A percentile compares a stretch with the other conserved stretches of the same genome.
phyloP scores from a whole-genome alignment of 2,329 filamentous ascomycete species.

The Neurospora sp. region DNA sequence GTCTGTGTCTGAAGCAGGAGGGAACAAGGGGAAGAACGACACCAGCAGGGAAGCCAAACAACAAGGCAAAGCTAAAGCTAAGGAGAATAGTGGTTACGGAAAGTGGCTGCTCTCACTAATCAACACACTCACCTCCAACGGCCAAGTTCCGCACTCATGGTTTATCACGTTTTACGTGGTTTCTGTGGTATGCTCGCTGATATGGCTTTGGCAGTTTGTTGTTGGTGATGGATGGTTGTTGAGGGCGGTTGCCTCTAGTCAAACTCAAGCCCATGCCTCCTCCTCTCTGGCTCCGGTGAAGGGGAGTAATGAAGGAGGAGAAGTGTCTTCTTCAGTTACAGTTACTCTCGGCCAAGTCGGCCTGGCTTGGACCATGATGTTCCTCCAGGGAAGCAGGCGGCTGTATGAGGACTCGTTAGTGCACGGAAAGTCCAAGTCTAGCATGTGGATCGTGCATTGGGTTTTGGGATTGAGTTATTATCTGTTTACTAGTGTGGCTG shows the following conservation, averaged over 20 bases:
- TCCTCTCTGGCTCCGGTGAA: background rate
- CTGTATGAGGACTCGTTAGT: constrained; percentile 65
- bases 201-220: constrained; percentile 63
- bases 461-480: constrained; percentile 72
- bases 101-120: constrained; percentile 20
- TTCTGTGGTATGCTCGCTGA: constrained; percentile 58
- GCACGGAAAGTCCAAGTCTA: constrained; percentile 56
- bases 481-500: constrained; percentile 56
- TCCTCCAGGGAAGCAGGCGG: constrained; percentile 64
- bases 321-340: background rate
- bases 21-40: background rate
- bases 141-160: constrained; percentile 74
- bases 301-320: background rate
- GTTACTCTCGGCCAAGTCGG: constrained; percentile 52
- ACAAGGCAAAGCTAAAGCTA: background rate
- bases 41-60: background rate
- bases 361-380: constrained; percentile 63
- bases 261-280: constrained; percentile 10
- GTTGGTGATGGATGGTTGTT: constrained; percentile 45
- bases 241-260: constrained; percentile 29
- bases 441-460: constrained; percentile 85
- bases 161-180: constrained; percentile 81
- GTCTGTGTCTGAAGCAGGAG: background rate
- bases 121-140: constrained; percentile 27
- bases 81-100: background rate